Percentiles rank a stretch among this genome's conserved stretches.
Evolutionary conservation across 2,329 filamentous ascomycete species (phyloP).

Genomic region (Ophioceras dolichostomum): DNA sequence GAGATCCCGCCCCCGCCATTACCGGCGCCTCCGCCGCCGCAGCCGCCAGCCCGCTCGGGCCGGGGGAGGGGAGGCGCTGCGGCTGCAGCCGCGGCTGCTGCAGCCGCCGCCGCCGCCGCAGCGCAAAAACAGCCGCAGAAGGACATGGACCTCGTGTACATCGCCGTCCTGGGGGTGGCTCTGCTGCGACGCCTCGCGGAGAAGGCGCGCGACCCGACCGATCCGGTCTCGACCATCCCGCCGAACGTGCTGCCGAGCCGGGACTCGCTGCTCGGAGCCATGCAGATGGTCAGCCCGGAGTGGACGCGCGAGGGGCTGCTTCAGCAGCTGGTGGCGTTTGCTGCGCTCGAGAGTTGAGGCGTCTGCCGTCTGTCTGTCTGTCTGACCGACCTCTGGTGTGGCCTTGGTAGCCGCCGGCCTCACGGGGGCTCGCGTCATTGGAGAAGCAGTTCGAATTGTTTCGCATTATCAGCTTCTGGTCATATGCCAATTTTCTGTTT

Average conservation of each 20-base stretch:
- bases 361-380: too few species aligned
- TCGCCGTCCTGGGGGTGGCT: constrained; percentile 55
- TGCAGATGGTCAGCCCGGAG: constrained; percentile 51
- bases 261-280: constrained; percentile 53
- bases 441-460: too few species aligned
- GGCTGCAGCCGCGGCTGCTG: constrained; percentile 11
- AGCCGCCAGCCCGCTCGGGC: neutral
- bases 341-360: constrained; percentile 30
- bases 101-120: constrained; percentile 10
- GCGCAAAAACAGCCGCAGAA: constrained; percentile 21
- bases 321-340: constrained; percentile 55
- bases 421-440: too few species aligned
- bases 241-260: constrained; percentile 51
- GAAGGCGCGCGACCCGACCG: constrained; percentile 48
- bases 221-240: constrained; percentile 38
- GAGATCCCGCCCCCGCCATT: constrained; percentile 30
- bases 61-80: neutral
- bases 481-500: too few species aligned
- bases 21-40: constrained; percentile 7
- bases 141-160: constrained; percentile 44
- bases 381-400: too few species aligned
- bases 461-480: too few species aligned
- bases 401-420: too few species aligned
- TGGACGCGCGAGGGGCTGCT: constrained; percentile 54
- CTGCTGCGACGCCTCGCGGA: constrained; percentile 58